Percentiles rank a stretch among this genome's conserved stretches.
phyloP scores from a whole-genome alignment of 148 eudicot genomes.

The Rhododendron williamsianum region DNA sequence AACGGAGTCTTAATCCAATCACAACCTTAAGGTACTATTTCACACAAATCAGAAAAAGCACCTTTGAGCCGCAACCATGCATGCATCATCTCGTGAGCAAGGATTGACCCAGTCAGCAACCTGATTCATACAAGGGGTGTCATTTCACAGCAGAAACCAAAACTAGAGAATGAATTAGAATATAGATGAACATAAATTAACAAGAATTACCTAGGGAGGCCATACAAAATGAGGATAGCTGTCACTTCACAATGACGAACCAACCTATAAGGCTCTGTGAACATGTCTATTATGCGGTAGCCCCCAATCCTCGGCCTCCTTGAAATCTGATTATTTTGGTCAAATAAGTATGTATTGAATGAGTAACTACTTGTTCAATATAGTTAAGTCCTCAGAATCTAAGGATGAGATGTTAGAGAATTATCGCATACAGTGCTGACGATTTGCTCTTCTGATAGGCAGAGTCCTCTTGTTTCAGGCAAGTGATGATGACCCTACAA shows the following conservation, averaged over 20 bases:
- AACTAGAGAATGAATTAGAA: not conserved
- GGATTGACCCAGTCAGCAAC: slow-evolving; percentile 93
- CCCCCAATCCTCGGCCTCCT: slow-evolving; percentile 80
- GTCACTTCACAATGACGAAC: slow-evolving; percentile 85
- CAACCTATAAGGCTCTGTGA: slow-evolving; percentile 73
- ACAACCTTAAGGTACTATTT: not conserved
- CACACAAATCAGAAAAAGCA: slow-evolving; percentile 12
- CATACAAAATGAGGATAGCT: slow-evolving; percentile 79
- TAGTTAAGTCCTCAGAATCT: not conserved
- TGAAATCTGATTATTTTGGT: slow-evolving; percentile 42
- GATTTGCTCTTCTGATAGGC: slow-evolving; percentile 97
- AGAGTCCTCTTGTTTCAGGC: slow-evolving; percentile 99
- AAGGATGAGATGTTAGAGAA: not conserved
- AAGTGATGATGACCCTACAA: slow-evolving; percentile 92
- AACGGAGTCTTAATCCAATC: not conserved
- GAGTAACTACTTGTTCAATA: not conserved
- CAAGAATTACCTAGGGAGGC: slow-evolving; percentile 75
- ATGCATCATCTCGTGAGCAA: slow-evolving; percentile 99
- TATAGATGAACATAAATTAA: not conserved
- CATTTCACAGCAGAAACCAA: slow-evolving; percentile 1
- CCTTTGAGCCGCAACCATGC: slow-evolving; percentile 96
- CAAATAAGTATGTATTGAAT: not conserved
- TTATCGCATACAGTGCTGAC: slow-evolving; percentile 63
- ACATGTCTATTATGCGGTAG: slow-evolving; percentile 64
- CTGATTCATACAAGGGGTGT: slow-evolving; percentile 21